Base-by-base conservation (phyloP, 495 filamentous ascomycete species). In the Mycothermus thermophilus region DNA sequence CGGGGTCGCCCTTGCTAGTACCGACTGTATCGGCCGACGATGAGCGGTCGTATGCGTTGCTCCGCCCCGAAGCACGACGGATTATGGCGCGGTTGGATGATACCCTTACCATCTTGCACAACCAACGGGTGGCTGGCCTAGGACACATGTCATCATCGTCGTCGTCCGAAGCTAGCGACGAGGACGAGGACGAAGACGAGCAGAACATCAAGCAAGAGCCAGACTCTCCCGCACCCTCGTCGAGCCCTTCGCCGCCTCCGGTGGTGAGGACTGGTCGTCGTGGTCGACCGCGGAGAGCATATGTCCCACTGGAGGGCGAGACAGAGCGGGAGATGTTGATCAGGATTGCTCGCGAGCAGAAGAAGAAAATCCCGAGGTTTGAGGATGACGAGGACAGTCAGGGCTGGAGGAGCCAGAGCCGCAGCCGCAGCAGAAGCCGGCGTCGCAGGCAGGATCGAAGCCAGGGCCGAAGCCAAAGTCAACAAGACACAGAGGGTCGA, bases 31-130 rank as follows among this genome's bases (percentile, higher is more conserved):
- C 57, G 2, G 48, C 52, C 3, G 54, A 66, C 21, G 83, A 88
- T 30, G 76, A 79, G 7, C 43, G 56, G 27, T 75, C 79, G 4
- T 57, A 66, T 22, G 47, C 43, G 4, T 61, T 86, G 23, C 48
- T 88, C 13, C 66, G 69, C 8, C 80, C 83, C 0, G 63, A 71
- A 2, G 58, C 76, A 5, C 67, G 75, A 8, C 72, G 76, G 43
- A 67, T 85, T 7, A 62, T 90, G 14, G 47, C 64, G 0, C 63
- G 74, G 16, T 43, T 93, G 4, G 82, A 90, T 39, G 57, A 60
- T 3, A 61, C 85, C 0, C 66, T 92, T 3, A 60, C 60, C 12
- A 67, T 72, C 2, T 63, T 93, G 1, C 81, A 83, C 44, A 70
- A 75, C 36, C 57, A 72, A 6, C 67, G 75, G 21, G 57, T 67